Base-by-base conservation (phyloP, 352 stramenopile genomes). In the Aphanomyces astaci region DNA sequence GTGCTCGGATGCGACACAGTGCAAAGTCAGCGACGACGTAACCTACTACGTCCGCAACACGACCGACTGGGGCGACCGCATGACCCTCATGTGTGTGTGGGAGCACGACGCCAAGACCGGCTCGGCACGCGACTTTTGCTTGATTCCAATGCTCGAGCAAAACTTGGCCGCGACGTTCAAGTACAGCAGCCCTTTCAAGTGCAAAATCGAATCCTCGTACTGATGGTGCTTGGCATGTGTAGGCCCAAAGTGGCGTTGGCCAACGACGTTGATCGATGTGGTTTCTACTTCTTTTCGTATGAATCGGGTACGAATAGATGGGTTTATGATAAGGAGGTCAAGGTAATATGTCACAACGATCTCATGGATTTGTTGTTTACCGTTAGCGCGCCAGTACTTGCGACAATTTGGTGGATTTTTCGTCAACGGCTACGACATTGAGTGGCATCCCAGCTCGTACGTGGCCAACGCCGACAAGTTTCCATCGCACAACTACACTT, bases 281-380 rank as follows among this genome's bases (percentile, higher is more conserved):
- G 81, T 53, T 84, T 81, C 70, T 89, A 89, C 74, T 84, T 87
- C 40, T 87, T 87, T 72, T 79, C 81, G 63, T 89, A 87, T 71
- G 81, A 89, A 55, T 73, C 49, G 32, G 49, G 49, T 57, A 17
- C 49, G 49, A 15, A n/a, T n/a, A 7, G 36, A 43, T 15, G 36
- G 15, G 7, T 43, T 43, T 7, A 7, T 15, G 36, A 43, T 15
- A 43, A 15, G 36, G 36, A 43, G 7, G n/a, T 43, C 36, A 43
- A 15, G 36, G 36, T 43, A 15, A 15, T n/a, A 31, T 55, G 48
- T 55, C 48, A 22, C 22, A n/a, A 0, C 40, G 40, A 49, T n/a
- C 15, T 60, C 52, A 7, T 28, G 1, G 1, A 10, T 87, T 60
- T 0, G 17, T n/a, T n/a, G 22, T n/a, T n/a, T 49, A 15, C 1